These are phyloP conservation scores for Asterionellopsis glacialis DNA, from an alignment of 108 stramenopile species.

Conservation along the genomic window DNA sequence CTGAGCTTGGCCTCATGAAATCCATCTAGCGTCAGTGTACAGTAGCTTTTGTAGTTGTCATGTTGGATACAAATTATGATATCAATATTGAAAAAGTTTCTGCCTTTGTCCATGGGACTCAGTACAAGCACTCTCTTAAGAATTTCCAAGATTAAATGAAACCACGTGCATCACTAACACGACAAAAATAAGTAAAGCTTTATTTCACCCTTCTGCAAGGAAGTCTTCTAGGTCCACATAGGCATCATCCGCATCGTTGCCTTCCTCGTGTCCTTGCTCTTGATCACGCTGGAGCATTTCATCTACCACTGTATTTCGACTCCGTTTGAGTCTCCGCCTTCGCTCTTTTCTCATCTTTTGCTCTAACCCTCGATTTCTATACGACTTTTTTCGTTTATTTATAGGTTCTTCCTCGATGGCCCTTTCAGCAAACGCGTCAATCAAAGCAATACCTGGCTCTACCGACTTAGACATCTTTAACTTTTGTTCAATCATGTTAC, in stretches of 20 bases:
- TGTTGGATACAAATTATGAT: too few relatives aligned
- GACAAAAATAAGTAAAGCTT: too few relatives aligned
- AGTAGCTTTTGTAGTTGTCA: too few relatives aligned
- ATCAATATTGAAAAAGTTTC: too few relatives aligned
- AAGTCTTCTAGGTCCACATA: conserved; percentile 48
- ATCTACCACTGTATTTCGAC: conserved; percentile 41
- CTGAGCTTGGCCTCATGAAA: too few relatives aligned
- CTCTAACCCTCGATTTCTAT: conserved; percentile 9
- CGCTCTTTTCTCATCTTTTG: conserved; percentile 8
- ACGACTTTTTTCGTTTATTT: neutral
- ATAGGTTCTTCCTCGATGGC: too few relatives aligned
- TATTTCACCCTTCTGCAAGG: conserved; percentile 36
- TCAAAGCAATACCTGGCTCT: conserved; percentile 1
- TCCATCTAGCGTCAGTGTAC: too few relatives aligned
- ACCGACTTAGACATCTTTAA: neutral
- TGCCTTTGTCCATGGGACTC: too few relatives aligned
- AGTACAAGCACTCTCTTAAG: too few relatives aligned
- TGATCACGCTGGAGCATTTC: conserved; percentile 24
- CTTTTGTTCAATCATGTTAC: neutral
- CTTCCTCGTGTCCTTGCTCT: conserved; percentile 8
- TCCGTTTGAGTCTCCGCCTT: conserved; percentile 7
- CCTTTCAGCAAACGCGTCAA: neutral
- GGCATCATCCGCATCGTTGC: conserved; percentile 15
- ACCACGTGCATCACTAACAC: too few relatives aligned
- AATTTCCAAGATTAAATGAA: too few relatives aligned